These are phyloP conservation scores for Ceratobasidium sp. DNA, from an alignment of 1,284 basidiomycete species.

Conservation along the genomic window DNA sequence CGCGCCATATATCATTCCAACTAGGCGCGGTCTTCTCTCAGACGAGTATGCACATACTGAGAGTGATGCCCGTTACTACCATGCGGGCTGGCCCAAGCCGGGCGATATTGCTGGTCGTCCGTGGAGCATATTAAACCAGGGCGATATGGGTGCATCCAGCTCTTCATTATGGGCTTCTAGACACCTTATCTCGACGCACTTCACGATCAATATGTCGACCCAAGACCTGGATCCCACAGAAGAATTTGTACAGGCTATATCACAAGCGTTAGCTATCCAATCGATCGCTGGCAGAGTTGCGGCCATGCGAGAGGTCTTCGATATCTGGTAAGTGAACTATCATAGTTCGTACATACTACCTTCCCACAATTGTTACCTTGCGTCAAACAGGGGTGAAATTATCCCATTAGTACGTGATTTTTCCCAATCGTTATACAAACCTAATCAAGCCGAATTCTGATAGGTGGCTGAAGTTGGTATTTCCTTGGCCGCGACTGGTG, in stretches of 20 bases:
- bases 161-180: background rate
- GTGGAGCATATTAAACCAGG: background rate
- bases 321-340: background rate
- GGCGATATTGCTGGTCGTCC: background rate
- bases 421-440: background rate
- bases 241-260: background rate
- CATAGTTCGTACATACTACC: background rate
- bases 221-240: background rate
- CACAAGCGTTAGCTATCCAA: background rate
- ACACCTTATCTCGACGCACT: background rate
- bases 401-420: background rate
- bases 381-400: background rate
- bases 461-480: background rate
- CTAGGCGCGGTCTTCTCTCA: too few species aligned
- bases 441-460: background rate
- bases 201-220: background rate
- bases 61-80: conserved; percentile 1
- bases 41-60: background rate
- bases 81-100: conserved; percentile 1
- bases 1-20: too few species aligned
- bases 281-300: background rate
- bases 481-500: background rate
- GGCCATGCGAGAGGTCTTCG: background rate
- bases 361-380: background rate
- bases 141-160: background rate